Evolutionary conservation across 2,329 filamentous ascomycete species (phyloP).

Genomic region (Erysiphe neolycopersici): DNA sequence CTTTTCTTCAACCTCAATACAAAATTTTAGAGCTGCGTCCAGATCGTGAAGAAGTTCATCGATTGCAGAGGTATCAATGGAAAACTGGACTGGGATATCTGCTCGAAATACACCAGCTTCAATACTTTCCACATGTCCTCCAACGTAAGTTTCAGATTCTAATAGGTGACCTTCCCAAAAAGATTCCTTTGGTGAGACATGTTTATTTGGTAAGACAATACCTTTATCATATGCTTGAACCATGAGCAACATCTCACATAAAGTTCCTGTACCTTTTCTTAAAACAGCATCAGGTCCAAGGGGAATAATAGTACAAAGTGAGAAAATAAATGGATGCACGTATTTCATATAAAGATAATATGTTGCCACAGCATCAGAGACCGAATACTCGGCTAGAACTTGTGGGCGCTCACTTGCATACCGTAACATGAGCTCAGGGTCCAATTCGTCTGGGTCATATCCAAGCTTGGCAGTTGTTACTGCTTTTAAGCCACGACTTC

Average conservation of each 20-base stretch:
- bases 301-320: constrained; percentile 85
- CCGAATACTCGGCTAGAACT: constrained; percentile 87
- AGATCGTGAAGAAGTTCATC: constrained; percentile 72
- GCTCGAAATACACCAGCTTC: constrained; percentile 91
- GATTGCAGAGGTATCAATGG: constrained; percentile 64
- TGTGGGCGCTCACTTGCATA: constrained; percentile 77
- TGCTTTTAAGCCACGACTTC: constrained; percentile 87
- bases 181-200: constrained; percentile 65
- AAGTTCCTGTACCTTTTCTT: constrained; percentile 84
- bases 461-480: constrained; percentile 95
- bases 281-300: constrained; percentile 78
- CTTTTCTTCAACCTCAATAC: constrained; percentile 60
- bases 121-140: constrained; percentile 96
- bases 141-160: constrained; percentile 93
- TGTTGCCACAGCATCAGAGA: constrained; percentile 93
- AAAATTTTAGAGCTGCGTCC: constrained; percentile 72
- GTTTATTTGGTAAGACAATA: constrained; percentile 90
- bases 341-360: constrained; percentile 99
- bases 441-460: constrained; percentile 92
- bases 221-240: constrained; percentile 83
- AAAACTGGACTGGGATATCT: constrained; percentile 86
- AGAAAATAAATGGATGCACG: constrained; percentile 98
- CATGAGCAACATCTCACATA: constrained; percentile 99
- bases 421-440: constrained; percentile 91
- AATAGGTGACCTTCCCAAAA: constrained; percentile 95